Evolutionary conservation across 352 stramenopile species (phyloP), one percentile per base, ranked within the genome.

Genomic region (Pythium periplocum): DNA sequence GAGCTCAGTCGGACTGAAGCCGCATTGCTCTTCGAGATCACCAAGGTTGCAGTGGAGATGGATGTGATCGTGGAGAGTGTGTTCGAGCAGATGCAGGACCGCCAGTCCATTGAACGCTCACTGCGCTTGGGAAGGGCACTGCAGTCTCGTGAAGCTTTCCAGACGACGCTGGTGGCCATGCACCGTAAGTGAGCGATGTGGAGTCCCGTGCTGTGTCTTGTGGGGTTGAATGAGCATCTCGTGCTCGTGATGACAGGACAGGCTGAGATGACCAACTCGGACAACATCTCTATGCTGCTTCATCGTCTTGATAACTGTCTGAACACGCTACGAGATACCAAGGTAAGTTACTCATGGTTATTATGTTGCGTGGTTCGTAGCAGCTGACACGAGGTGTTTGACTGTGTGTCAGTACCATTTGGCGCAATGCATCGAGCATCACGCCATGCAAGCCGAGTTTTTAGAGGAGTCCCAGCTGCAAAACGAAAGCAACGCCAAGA

Each of bases 31-130:
- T 50, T 68, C 4, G 69, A 78, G n/a, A 40, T 78, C 3, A 34
- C 61, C 17, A 44, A 46, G 8, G 35, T 64, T 10, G 63, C 64
- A n/a, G 54, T 64, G 11, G 69, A 75, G 57, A 68, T 76, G 57
- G 69, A 78, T 38, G 53, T 61, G 12, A 51, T 78, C 17, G 17
- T 64, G 7, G 68, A 68, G 32, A 51, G 53, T 11, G 42, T 66
- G 11, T 10, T 62, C 12, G 69, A 78, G 39, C 69, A 78, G 53
- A 57, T 78, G 4, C 55, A 68, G 26, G 69, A 78, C 50, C 57
- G 55, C n/a, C 30, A 60, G 12, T 78, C 9, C 11, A 11, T 10
- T 44, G 12, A 10, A n/a, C 12, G 37, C 51, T 45, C 4, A 38
- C 7, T 1, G 32, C 37, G 26, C 51, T 9, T 9, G 37, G 53